phyloP scores from a whole-genome alignment of 768 basidiomycete species.

The Boletus pseudopeckii region DNA sequence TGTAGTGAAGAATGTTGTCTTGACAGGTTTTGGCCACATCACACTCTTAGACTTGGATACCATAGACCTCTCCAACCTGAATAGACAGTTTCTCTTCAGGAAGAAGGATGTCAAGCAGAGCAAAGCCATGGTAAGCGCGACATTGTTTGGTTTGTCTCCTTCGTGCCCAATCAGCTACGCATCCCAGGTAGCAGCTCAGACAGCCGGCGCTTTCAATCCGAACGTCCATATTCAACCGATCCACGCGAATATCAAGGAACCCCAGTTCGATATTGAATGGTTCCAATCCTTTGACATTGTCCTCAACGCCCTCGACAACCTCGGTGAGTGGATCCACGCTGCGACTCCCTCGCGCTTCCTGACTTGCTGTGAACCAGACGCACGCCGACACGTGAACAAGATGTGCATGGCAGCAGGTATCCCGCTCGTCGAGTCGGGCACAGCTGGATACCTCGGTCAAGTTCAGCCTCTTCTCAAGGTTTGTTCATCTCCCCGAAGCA shows the following conservation, averaged over 20 bases:
- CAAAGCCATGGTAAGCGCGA: constrained; percentile 73
- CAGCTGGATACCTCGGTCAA: constrained; percentile 95
- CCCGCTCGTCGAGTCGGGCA: constrained; percentile 93
- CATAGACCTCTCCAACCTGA: constrained; percentile 96
- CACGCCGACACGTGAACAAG: constrained; percentile 91
- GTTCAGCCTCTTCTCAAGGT: constrained; percentile 93
- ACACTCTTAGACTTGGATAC: constrained; percentile 96
- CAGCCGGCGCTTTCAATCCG: constrained; percentile 82
- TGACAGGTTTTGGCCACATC: constrained; percentile 90
- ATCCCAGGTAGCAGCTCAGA: constrained; percentile 73
- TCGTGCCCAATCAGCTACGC: not conserved
- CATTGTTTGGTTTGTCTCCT: not conserved
- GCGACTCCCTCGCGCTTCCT: not conserved
- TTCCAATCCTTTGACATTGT: constrained; percentile 89
- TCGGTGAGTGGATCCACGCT: constrained; percentile 54
- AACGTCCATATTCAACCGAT: constrained; percentile 84
- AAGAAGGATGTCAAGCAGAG: constrained; percentile 98
- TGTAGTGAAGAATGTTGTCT: constrained; percentile 91
- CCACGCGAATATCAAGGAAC: constrained; percentile 94
- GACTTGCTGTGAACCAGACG: constrained; percentile 51
- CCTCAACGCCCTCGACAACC: constrained; percentile 93
- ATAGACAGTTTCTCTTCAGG: constrained; percentile 93
- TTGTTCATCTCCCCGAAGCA: constrained; percentile 5
- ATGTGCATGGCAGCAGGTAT: constrained; percentile 94
- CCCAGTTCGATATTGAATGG: constrained; percentile 86